Conservation (phyloP, 345 rosid species). For the Aquilaria malaccensis region DNA sequence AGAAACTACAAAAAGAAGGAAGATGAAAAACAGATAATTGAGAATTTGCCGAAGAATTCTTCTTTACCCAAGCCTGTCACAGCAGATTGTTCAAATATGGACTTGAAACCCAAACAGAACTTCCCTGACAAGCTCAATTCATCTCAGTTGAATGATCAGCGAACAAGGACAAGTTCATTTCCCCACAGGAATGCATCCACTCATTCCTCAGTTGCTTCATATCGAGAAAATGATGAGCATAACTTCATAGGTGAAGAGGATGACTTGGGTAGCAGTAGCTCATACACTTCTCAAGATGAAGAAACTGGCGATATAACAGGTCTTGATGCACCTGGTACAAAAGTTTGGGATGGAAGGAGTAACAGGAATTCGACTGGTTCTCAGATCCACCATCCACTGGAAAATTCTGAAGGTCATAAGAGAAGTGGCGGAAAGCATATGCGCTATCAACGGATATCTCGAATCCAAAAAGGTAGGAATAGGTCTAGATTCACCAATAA, state of each 20-base stretch:
- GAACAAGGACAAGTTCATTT: slow-evolving; percentile 17
- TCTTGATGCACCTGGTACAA: slow-evolving; percentile 83
- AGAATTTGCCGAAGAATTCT: slow-evolving; percentile 33
- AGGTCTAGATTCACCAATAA: slow-evolving; percentile 47
- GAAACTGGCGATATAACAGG: slow-evolving; percentile 61
- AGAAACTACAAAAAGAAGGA: slow-evolving; percentile 66
- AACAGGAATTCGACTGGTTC: slow-evolving; percentile 68
- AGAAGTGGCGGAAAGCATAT: slow-evolving; percentile 44
- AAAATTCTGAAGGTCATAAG: slow-evolving; percentile 52
- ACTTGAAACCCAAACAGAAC: slow-evolving; percentile 24
- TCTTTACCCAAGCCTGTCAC: slow-evolving; percentile 27
- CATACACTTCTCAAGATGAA: slow-evolving; percentile 77
- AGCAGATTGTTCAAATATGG: slow-evolving; percentile 18
- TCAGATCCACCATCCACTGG: slow-evolving; percentile 94
- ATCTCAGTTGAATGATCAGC: slow-evolving; percentile 12
- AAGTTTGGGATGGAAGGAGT: slow-evolving; percentile 93
- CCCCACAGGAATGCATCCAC: slow-evolving; percentile 26
- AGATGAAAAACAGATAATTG: slow-evolving; percentile 26
- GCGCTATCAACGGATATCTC: slow-evolving; percentile 37
- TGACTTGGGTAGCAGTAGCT: slow-evolving; percentile 53
- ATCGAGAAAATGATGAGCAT: slow-evolving; percentile 44
- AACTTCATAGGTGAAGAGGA: slow-evolving; percentile 25
- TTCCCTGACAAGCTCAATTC: slow-evolving; percentile 22
- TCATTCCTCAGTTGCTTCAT: slow-evolving; percentile 31
- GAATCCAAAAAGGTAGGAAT: slow-evolving; percentile 54